phyloP scores from a whole-genome alignment of 1,284 basidiomycete species.

The Ceratobasidium theobromae region DNA sequence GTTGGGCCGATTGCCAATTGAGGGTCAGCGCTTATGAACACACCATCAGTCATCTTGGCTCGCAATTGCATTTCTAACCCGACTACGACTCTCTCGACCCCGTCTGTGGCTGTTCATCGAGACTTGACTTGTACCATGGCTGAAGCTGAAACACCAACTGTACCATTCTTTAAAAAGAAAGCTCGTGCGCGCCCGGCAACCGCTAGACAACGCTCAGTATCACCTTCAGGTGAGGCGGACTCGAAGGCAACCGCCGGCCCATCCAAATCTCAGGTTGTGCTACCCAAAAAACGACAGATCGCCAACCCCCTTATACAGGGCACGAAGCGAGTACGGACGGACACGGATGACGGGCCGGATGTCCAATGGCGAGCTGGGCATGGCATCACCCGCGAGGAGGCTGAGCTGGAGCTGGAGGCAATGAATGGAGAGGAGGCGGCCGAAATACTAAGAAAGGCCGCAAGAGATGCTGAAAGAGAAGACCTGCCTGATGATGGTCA shows the following conservation, averaged over 20 bases:
- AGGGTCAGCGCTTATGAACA: slow-evolving; percentile 4
- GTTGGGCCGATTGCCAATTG: slow-evolving; percentile 19
- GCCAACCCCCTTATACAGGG: slow-evolving; percentile 79
- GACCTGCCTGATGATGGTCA: slow-evolving; percentile 75
- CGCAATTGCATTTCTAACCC: background rate
- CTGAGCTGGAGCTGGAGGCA: slow-evolving; percentile 61
- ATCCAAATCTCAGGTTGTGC: slow-evolving; percentile 67
- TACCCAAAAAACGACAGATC: slow-evolving; percentile 67
- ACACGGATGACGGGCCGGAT: slow-evolving; percentile 68
- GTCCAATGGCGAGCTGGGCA: slow-evolving; percentile 75
- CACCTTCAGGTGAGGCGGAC: slow-evolving; percentile 41
- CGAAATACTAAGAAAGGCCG: slow-evolving; percentile 66
- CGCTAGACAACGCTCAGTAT: slow-evolving; percentile 51
- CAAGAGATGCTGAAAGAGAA: slow-evolving; percentile 54
- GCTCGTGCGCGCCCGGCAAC: slow-evolving; percentile 68
- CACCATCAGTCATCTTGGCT: background rate
- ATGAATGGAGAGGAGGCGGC: slow-evolving; percentile 77
- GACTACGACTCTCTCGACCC: background rate
- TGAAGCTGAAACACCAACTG: slow-evolving; percentile 39
- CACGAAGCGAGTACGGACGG: slow-evolving; percentile 66
- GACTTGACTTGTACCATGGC: slow-evolving; percentile 29
- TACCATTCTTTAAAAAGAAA: slow-evolving; percentile 87
- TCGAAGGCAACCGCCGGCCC: slow-evolving; percentile 33
- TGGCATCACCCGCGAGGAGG: slow-evolving; percentile 57
- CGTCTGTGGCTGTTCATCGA: too few species aligned